Evolutionary conservation across 2,329 filamentous ascomycete genomes (phyloP).

Genomic region (Trichophyton mentagrophytes): DNA sequence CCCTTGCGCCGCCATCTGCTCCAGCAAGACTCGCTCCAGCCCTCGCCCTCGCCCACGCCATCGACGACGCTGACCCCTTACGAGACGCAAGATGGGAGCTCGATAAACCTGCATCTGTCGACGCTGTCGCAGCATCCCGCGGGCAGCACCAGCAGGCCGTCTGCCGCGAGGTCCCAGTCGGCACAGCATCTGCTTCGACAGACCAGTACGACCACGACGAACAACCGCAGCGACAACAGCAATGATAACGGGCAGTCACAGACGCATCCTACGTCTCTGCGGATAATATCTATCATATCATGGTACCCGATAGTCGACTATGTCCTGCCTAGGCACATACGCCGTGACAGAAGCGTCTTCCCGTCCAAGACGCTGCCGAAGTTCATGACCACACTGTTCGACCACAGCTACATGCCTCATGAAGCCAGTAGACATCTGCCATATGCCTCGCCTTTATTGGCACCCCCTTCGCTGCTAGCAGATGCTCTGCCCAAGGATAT

Average conservation of each 20-base stretch:
- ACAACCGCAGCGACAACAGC: constrained; percentile 4
- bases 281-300: constrained; percentile 44
- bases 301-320: constrained; percentile 54
- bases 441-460: constrained; percentile 47
- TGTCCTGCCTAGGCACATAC: constrained; percentile 46
- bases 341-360: constrained; percentile 42
- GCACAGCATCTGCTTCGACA: constrained; percentile 9
- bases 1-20: constrained; percentile 41
- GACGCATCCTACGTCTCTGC: constrained; percentile 22
- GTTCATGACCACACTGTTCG: constrained; percentile 39
- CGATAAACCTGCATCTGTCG: neutral
- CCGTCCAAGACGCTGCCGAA: constrained; percentile 38
- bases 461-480: constrained; percentile 40
- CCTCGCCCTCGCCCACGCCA: constrained; percentile 8
- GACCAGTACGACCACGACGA: constrained; percentile 22
- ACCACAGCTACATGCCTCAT: constrained; percentile 36
- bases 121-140: neutral
- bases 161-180: constrained; percentile 12
- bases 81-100: neutral
- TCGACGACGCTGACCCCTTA: constrained; percentile 6
- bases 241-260: neutral
- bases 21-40: constrained; percentile 6
- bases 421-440: constrained; percentile 41
- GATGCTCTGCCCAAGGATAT: constrained; percentile 46
- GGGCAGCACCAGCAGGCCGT: constrained; percentile 11